These are phyloP conservation scores for Paraphaeosphaeria sporulosa DNA, from an alignment of 2,329 filamentous ascomycete species.

Conservation along the genomic window DNA sequence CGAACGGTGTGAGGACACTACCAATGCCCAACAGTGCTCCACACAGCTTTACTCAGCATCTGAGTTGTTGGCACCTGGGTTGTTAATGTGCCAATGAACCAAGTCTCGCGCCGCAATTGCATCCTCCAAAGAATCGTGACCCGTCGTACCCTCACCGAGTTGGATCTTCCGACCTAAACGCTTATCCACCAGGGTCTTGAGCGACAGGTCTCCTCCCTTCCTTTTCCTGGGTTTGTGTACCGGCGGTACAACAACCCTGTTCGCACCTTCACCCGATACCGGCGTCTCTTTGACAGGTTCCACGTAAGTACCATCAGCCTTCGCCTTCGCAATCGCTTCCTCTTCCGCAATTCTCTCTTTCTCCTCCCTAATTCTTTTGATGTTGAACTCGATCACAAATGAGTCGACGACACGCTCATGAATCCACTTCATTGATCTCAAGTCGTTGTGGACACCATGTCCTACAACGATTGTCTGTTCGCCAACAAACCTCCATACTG, in stretches of 20 bases:
- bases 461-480: constrained; percentile 59
- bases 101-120: constrained; percentile 88
- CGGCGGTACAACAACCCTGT: background rate
- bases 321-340: background rate
- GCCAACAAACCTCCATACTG: constrained; percentile 56
- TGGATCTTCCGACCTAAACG: constrained; percentile 88
- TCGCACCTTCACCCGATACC: background rate
- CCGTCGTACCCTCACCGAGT: constrained; percentile 64
- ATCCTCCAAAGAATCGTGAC: constrained; percentile 92
- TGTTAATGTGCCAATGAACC: constrained; percentile 74
- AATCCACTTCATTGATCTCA: constrained; percentile 58
- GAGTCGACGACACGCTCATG: constrained; percentile 58
- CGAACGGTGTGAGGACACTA: too few species aligned
- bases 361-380: constrained; percentile 11
- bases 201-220: constrained; percentile 19
- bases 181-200: constrained; percentile 86
- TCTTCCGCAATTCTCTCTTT: constrained; percentile 14
- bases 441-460: constrained; percentile 55
- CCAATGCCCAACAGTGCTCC: background rate
- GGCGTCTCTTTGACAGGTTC: background rate
- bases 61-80: constrained; percentile 16
- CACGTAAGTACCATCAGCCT: constrained; percentile 8
- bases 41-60: background rate
- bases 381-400: constrained; percentile 30
- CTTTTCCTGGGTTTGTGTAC: constrained; percentile 10